Percentiles rank a stretch among this genome's conserved stretches.
These are phyloP conservation scores for Entelexis paramagnoliae DNA, from an alignment of 1,139 yeast species.

Conservation along the genomic window DNA sequence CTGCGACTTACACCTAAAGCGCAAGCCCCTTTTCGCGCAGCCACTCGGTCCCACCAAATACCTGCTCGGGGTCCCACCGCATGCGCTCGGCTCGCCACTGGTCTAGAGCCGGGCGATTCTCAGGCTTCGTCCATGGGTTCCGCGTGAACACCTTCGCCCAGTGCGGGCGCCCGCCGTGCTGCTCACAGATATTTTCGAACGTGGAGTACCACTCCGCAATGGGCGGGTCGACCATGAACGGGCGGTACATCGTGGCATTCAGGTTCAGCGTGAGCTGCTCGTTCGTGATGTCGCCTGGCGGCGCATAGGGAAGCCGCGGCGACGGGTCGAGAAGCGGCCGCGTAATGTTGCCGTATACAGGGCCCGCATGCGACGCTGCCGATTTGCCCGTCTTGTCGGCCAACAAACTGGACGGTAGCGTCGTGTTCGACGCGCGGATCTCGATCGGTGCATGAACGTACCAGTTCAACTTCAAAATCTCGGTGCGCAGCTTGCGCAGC, in stretches of 20 bases:
- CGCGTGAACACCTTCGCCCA: conserved; percentile 88
- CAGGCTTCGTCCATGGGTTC: conserved; percentile 15
- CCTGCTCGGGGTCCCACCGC: conserved; percentile 6
- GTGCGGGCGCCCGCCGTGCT: conserved; percentile 88
- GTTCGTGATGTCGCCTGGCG: conserved; percentile 39
- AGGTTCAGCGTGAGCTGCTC: conserved; percentile 75
- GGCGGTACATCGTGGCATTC: conserved; percentile 93
- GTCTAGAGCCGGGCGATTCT: not conserved
- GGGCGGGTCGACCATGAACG: conserved; percentile 65
- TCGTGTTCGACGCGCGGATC: conserved; percentile 84
- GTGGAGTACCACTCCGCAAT: conserved; percentile 70
- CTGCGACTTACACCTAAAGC: not conserved
- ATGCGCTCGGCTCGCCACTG: conserved; percentile 14
- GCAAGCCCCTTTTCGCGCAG: conserved; percentile 12
- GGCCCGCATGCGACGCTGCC: conserved; percentile 34
- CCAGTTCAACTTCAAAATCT: conserved; percentile 50
- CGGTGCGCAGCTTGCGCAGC: conserved; percentile 50
- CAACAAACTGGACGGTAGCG: conserved; percentile 29
- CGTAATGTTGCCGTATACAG: conserved; percentile 71
- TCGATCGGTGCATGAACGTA: conserved; percentile 94
- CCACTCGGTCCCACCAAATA: conserved; percentile 21
- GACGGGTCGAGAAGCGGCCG: conserved; percentile 77
- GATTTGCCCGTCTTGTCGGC: not conserved
- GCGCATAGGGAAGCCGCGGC: conserved; percentile 50
- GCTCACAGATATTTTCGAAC: conserved; percentile 69